Conservation (phyloP, 768 basidiomycete genomes). For the Amanita polypyramis region DNA sequence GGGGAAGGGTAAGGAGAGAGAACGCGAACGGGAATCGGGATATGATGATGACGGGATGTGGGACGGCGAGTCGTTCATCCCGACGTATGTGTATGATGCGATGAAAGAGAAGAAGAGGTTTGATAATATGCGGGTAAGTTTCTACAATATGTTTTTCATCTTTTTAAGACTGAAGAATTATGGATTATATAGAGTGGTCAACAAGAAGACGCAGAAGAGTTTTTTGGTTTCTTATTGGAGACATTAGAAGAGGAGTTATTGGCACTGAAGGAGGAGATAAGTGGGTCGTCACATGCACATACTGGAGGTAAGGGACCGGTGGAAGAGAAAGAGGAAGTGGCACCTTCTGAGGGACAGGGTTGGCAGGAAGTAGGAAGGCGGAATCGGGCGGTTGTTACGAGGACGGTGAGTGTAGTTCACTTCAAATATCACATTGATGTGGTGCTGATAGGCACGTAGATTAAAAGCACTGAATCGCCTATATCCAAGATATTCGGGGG, state of each 20-base stretch:
- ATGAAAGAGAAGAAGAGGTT: conserved; percentile 91
- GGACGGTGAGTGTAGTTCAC: conserved; percentile 46
- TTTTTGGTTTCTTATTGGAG: conserved; percentile 94
- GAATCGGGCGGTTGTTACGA: conserved; percentile 70
- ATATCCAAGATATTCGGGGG: conserved; percentile 92
- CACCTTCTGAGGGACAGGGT: conserved; percentile 45
- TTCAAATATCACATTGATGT: neutral
- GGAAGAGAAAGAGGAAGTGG: conserved; percentile 35
- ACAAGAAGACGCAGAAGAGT: conserved; percentile 98
- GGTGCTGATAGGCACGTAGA: conserved; percentile 27
- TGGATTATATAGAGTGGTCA: conserved; percentile 55
- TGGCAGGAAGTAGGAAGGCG: conserved; percentile 93
- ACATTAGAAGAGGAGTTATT: conserved; percentile 89
- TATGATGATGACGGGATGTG: conserved; percentile 36
- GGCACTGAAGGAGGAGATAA: conserved; percentile 45
- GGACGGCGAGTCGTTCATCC: conserved; percentile 64
- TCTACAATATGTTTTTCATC: conserved; percentile 2
- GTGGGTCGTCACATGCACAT: conserved; percentile 16
- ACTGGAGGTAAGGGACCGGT: conserved; percentile 12
- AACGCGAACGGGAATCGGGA: conserved; percentile 14
- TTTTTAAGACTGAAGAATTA: neutral
- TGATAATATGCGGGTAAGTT: conserved; percentile 79
- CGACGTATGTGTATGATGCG: conserved; percentile 82
- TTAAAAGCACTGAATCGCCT: conserved; percentile 73
- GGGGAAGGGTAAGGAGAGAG: conserved; percentile 18